Conservation (phyloP, 2,329 filamentous ascomycete species). For the Elsinoe australis region DNA sequence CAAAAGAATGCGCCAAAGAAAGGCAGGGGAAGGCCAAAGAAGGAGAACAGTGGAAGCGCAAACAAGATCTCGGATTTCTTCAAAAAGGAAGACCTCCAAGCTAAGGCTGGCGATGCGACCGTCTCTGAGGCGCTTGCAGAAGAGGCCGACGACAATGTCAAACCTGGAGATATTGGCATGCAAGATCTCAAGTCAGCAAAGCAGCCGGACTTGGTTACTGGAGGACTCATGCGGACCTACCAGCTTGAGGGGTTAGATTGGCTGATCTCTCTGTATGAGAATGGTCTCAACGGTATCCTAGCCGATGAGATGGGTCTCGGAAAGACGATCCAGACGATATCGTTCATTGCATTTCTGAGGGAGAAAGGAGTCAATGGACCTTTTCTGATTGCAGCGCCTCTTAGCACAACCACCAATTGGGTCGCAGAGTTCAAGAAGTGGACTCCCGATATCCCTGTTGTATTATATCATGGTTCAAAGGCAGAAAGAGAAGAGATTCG, state of each 20-base stretch:
- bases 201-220: slow-evolving; percentile 76
- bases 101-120: slow-evolving; percentile 45
- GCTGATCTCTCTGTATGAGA: slow-evolving; percentile 76
- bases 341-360: slow-evolving; percentile 75
- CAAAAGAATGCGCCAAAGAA: slow-evolving; percentile 12
- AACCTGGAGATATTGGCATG: slow-evolving; percentile 54
- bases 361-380: slow-evolving; percentile 84
- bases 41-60: slow-evolving; percentile 26
- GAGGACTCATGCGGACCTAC: slow-evolving; percentile 87
- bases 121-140: slow-evolving; percentile 53
- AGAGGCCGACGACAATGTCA: slow-evolving; percentile 50
- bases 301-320: slow-evolving; percentile 93
- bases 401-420: slow-evolving; percentile 94
- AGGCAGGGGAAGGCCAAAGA: slow-evolving; percentile 32
- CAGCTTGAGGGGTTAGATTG: slow-evolving; percentile 91
- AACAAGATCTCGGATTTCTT: slow-evolving; percentile 53
- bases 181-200: slow-evolving; percentile 70
- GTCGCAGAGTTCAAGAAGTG: slow-evolving; percentile 86
- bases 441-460: slow-evolving; percentile 79
- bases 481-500: slow-evolving; percentile 70
- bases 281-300: slow-evolving; percentile 83
- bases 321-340: slow-evolving; percentile 88
- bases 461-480: slow-evolving; percentile 84
- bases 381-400: slow-evolving; percentile 79
- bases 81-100: slow-evolving; percentile 51